Percentiles rank a stretch among this genome's conserved stretches.
Evolutionary conservation across 192 early-diverging fungal species (phyloP).

Genomic region (Lobosporangium transversale): DNA sequence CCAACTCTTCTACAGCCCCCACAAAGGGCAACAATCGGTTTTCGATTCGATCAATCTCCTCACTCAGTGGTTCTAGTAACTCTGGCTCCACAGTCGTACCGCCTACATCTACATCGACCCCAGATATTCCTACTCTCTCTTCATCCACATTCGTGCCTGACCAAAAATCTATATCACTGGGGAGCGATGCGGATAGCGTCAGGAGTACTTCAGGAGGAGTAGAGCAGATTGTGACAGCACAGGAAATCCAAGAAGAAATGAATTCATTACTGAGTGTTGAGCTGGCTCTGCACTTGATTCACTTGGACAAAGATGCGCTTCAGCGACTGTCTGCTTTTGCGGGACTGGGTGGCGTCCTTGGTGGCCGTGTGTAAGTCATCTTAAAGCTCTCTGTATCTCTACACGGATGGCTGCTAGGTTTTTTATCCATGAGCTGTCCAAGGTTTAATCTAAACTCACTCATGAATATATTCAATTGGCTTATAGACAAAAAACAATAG

Average conservation of each 20-base stretch:
- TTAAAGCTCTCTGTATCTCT: too few species aligned
- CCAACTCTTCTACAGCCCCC: conserved; percentile 18
- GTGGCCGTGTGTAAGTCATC: conserved; percentile 67
- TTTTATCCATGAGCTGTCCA: too few species aligned
- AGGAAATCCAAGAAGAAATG: conserved; percentile 60
- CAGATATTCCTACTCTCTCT: neutral
- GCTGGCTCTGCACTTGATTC: conserved; percentile 86
- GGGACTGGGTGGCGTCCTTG: conserved; percentile 69
- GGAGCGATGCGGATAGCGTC: conserved; percentile 60
- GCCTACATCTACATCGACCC: conserved; percentile 4
- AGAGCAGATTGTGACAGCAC: conserved; percentile 19
- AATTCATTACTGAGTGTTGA: conserved; percentile 80
- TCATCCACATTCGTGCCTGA: conserved; percentile 35
- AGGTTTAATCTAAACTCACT: too few species aligned
- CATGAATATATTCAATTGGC: too few species aligned
- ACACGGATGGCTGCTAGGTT: too few species aligned
- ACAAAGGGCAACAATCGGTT: conserved; percentile 39
- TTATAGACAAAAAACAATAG: conserved; percentile 77
- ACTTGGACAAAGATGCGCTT: conserved; percentile 85
- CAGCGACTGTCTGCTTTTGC: conserved; percentile 70
- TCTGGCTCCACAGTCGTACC: conserved; percentile 14
- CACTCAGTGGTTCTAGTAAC: conserved; percentile 18
- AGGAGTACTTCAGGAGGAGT: conserved; percentile 21
- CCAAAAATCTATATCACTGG: conserved; percentile 24
- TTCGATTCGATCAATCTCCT: conserved; percentile 46